A percentile compares a stretch with the other conserved stretches of the same genome.
Evolutionary conservation across 2,329 filamentous ascomycete species (phyloP).

Genomic region (Sclerotinia nivalis): DNA sequence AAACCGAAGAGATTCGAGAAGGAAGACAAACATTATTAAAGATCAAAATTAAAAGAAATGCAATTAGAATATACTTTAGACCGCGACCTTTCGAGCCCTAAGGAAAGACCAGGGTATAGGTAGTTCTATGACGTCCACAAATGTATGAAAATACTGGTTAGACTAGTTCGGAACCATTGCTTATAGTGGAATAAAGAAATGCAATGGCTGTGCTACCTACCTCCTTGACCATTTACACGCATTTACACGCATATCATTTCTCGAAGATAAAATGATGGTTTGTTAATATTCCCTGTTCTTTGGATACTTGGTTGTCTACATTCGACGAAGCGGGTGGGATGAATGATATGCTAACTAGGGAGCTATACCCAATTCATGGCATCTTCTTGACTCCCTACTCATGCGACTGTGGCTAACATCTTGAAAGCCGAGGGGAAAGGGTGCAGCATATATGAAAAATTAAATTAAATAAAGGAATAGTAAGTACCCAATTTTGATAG

Average conservation of each 20-base stretch:
- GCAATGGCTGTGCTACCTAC: neutral
- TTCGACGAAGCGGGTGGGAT: neutral
- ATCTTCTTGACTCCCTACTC: neutral
- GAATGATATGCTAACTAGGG: neutral
- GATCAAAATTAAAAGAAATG: neutral
- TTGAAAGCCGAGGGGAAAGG: neutral
- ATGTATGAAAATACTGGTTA: neutral
- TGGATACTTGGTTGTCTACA: neutral
- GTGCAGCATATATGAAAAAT: neutral
- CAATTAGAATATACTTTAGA: conserved; percentile 3
- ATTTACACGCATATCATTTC: neutral
- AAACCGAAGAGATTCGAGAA: conserved; percentile 6
- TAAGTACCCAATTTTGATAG: neutral
- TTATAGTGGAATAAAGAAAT: neutral
- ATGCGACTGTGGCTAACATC: neutral
- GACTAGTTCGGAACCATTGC: neutral
- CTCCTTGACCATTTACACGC: neutral
- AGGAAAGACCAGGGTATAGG: neutral
- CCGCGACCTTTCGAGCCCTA: neutral
- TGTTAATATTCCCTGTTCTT: neutral
- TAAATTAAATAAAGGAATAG: neutral
- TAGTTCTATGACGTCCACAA: conserved; percentile 12
- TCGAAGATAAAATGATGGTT: neutral
- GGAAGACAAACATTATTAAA: neutral
- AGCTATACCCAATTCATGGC: neutral